Evolutionary conservation across 176 grass and related monocot species (phyloP).

Genomic region (Eleusine indica): DNA sequence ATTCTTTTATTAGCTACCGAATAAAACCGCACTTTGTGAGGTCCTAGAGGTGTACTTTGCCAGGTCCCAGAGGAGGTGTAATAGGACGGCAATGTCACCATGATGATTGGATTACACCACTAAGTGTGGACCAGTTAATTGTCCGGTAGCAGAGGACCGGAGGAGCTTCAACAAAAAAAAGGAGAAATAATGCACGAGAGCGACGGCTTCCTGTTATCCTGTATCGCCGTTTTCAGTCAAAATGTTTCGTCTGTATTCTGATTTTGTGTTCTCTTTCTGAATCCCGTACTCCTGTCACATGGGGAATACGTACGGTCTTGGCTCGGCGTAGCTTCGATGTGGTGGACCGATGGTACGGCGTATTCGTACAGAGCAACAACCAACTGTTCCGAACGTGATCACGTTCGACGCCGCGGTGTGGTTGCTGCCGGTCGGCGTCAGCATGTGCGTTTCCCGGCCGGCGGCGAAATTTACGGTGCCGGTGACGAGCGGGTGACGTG

Average conservation of each 20-base stretch:
- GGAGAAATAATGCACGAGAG: not conserved
- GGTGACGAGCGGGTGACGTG: not conserved
- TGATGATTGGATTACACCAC: not conserved
- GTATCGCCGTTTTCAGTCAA: not conserved
- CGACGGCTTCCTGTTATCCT: not conserved
- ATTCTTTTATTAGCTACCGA: not conserved
- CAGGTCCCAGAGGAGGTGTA: not conserved
- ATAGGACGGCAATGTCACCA: not conserved
- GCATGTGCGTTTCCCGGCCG: not conserved
- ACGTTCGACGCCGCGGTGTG: not conserved
- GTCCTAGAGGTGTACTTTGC: not conserved
- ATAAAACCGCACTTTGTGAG: not conserved
- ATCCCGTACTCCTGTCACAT: too few relatives aligned
- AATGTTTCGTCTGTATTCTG: not conserved
- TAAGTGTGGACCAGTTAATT: not conserved
- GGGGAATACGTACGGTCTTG: too few relatives aligned
- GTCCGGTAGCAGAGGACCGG: not conserved
- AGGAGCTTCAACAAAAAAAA: not conserved
- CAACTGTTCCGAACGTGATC: not conserved
- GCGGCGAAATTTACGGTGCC: not conserved
- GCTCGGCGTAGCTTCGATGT: not conserved
- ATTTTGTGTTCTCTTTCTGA: not conserved
- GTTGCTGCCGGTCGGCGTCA: not conserved
- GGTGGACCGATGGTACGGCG: slow-evolving; percentile 3
- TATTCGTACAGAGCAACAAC: not conserved